These are phyloP conservation scores for Pythium vanterpoolii DNA, from an alignment of 352 stramenopile genomes.

Conservation along the genomic window DNA sequence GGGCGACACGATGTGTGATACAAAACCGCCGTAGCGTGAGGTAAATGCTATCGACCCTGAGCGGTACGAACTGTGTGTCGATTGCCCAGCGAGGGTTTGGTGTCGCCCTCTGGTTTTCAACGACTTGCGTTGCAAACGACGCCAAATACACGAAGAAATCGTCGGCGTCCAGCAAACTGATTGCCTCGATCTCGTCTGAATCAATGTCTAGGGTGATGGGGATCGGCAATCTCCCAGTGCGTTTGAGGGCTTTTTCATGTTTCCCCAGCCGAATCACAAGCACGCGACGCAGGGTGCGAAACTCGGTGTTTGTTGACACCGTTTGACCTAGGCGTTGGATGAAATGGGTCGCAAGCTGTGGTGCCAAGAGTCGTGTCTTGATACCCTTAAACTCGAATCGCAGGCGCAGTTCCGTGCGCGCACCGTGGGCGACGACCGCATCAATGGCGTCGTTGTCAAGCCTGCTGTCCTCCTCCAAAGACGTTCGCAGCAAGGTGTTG, in stretches of 20 bases:
- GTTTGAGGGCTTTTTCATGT: not conserved
- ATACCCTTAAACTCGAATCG: not conserved
- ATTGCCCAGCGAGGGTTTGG: not conserved
- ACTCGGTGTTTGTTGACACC: not conserved
- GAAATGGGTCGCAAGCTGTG: not conserved
- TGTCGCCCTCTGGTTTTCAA: not conserved
- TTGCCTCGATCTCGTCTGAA: not conserved
- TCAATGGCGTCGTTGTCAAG: not conserved
- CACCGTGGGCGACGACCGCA: not conserved
- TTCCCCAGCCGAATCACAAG: not conserved
- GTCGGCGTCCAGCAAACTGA: constrained; percentile 2
- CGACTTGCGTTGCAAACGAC: not conserved
- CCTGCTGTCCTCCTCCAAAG: not conserved
- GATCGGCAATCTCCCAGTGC: not conserved
- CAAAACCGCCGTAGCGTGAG: constrained; percentile 5
- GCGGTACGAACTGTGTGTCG: not conserved
- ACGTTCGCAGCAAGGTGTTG: not conserved
- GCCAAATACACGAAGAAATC: constrained; percentile 5
- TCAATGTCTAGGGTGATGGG: not conserved
- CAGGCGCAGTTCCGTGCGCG: not conserved
- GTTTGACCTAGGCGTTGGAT: not conserved
- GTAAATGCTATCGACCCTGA: not conserved
- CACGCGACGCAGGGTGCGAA: not conserved
- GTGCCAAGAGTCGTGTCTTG: not conserved
- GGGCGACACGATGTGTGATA: constrained; percentile 14